phyloP scores from a whole-genome alignment of 768 basidiomycete species.

The Termitomyces sp. region DNA sequence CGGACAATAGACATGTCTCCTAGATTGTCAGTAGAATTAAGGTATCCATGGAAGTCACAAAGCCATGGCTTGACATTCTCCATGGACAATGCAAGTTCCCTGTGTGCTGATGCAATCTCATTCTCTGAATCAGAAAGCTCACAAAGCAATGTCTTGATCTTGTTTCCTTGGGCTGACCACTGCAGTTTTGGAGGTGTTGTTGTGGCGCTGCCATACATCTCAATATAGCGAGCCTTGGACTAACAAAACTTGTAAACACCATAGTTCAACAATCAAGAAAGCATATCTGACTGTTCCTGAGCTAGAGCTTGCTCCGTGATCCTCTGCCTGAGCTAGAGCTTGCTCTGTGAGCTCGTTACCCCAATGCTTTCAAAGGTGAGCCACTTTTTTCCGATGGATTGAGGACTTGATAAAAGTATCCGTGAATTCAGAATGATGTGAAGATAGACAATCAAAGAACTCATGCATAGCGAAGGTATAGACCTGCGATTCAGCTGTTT shows the following conservation, averaged over 20 bases:
- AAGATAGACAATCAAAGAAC: too few species aligned
- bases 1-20: not conserved
- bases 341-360: not conserved
- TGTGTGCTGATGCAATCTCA: too few species aligned
- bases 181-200: not conserved
- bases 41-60: not conserved
- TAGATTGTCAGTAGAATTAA: not conserved
- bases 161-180: not conserved
- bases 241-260: too few species aligned
- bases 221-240: not conserved
- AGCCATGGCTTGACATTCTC: not conserved
- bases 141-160: not conserved
- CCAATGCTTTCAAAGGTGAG: not conserved
- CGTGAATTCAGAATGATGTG: not conserved
- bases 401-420: slow-evolving; percentile 15
- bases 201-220: too few species aligned
- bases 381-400: not conserved
- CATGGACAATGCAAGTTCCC: not conserved
- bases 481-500: too few species aligned
- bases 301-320: too few species aligned
- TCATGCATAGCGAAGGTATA: too few species aligned
- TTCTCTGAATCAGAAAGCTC: not conserved
- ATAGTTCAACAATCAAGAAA: too few species aligned
- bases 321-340: not conserved
- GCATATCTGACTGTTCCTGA: too few species aligned